These are phyloP conservation scores for Erodium texanum DNA, from an alignment of 441 rosid species.

Conservation along the genomic window DNA sequence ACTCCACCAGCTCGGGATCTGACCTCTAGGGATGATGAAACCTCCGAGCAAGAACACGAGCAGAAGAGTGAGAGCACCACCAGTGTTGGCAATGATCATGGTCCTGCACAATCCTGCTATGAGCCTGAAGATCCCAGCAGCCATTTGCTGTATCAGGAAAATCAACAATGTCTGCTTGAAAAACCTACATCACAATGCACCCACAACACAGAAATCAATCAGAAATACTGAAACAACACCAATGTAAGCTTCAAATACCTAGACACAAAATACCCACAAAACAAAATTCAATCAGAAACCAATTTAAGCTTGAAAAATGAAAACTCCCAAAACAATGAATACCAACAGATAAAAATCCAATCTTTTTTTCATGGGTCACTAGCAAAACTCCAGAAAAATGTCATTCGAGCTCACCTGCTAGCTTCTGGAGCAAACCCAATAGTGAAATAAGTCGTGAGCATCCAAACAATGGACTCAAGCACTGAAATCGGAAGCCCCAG, in stretches of 20 bases:
- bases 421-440: constrained; percentile 74
- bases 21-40: constrained; percentile 62
- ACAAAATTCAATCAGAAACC: neutral
- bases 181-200: constrained; percentile 54
- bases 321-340: neutral
- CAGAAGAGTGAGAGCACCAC: constrained; percentile 52
- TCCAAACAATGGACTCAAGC: constrained; percentile 59
- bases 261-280: neutral
- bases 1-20: constrained; percentile 71
- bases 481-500: constrained; percentile 55
- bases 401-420: constrained; percentile 34
- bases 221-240: neutral
- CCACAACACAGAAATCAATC: neutral
- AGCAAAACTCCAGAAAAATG: neutral
- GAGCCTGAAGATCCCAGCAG: constrained; percentile 57
- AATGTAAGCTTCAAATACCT: neutral
- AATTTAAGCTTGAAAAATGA: neutral
- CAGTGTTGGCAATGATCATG: constrained; percentile 68
- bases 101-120: constrained; percentile 68
- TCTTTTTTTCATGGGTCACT: neutral
- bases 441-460: constrained; percentile 49
- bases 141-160: constrained; percentile 76
- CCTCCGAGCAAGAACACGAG: constrained; percentile 73
- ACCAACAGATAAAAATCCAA: neutral
- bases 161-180: constrained; percentile 55